Evolutionary conservation across 108 stramenopile genomes (phyloP), one percentile per base, ranked within the genome.

Genomic region (Nitzschia palea): DNA sequence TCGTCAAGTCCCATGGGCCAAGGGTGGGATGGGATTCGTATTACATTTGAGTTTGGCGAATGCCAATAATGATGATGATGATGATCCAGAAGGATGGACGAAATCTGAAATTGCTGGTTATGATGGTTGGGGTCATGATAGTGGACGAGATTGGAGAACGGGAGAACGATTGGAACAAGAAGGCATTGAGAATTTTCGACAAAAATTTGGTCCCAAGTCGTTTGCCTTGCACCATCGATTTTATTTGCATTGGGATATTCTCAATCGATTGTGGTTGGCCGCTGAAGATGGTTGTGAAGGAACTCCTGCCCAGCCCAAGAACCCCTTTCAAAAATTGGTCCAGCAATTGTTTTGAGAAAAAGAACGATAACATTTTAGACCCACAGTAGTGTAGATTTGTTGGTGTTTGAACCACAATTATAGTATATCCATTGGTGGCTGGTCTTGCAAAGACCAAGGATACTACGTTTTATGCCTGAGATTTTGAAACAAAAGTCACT

Each of bases 281-380:
- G 90, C 90, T 5, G 90, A 91, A 60, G 90, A 91, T 79, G 90
- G 90, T 23, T 91, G 90, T 44, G 90, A 91, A 64, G 90, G 90
- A 25, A 85, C 79, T 20, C 81, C 86, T 14, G 12, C 37, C n/a
- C n/a, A n/a, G n/a, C n/a, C n/a, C n/a, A n/a, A n/a, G n/a, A n/a
- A n/a, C n/a, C n/a, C n/a, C n/a, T n/a, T n/a, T n/a, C n/a, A n/a
- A n/a, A n/a, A n/a, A n/a, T n/a, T n/a, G n/a, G n/a, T n/a, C n/a
- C n/a, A n/a, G n/a, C n/a, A n/a, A n/a, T n/a, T n/a, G n/a, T n/a
- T n/a, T n/a, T n/a, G n/a, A n/a, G n/a, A n/a, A n/a, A n/a, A n/a
- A n/a, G n/a, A n/a, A n/a, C n/a, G n/a, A n/a, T n/a, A n/a, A n/a
- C n/a, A n/a, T n/a, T n/a, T n/a, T n/a, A n/a, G n/a, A n/a, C n/a